A percentile compares a stretch with the other conserved stretches of the same genome.
phyloP scores from a whole-genome alignment of 257 asterid genomes.

The Rubia yunnanensis region DNA sequence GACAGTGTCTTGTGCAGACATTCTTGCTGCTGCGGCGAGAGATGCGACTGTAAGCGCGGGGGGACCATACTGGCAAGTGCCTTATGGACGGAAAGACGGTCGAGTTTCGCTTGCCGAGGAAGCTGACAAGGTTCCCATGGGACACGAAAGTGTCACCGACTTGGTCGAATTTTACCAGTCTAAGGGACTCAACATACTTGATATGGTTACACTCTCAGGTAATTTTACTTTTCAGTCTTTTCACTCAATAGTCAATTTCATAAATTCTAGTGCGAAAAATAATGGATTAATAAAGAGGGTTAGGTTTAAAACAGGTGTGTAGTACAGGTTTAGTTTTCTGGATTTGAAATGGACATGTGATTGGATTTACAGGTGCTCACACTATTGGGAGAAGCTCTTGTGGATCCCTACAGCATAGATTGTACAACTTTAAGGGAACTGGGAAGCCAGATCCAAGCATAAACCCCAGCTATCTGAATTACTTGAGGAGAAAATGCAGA shows the following conservation, averaged over 20 bases:
- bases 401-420: slow-evolving; percentile 45
- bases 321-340: no score
- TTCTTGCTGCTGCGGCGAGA: slow-evolving; percentile 56
- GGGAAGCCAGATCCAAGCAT: slow-evolving; percentile 41
- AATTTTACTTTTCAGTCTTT: no score
- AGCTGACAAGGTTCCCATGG: slow-evolving; percentile 53
- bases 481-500: slow-evolving; percentile 64
- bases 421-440: slow-evolving; percentile 42
- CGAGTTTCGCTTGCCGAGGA: slow-evolving; percentile 48
- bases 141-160: slow-evolving; percentile 56
- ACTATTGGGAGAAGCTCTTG: slow-evolving; percentile 67
- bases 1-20: slow-evolving; percentile 81
- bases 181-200: slow-evolving; percentile 60
- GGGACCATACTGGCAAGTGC: slow-evolving; percentile 85
- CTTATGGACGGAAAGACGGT: slow-evolving; percentile 81
- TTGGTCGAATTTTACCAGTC: slow-evolving; percentile 41
- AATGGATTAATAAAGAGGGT: no score
- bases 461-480: slow-evolving; percentile 41
- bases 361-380: slow-evolving; percentile 48
- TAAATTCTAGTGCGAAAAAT: no score
- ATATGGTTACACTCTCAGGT: slow-evolving; percentile 77
- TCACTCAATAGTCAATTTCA: no score
- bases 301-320: no score
- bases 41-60: slow-evolving; percentile 66
- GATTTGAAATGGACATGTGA: background rate